Percentiles rank a stretch among this genome's conserved stretches.
Conservation (phyloP, 2,329 filamentous ascomycete species). For the Gnomoniopsis smithogilvyi region DNA sequence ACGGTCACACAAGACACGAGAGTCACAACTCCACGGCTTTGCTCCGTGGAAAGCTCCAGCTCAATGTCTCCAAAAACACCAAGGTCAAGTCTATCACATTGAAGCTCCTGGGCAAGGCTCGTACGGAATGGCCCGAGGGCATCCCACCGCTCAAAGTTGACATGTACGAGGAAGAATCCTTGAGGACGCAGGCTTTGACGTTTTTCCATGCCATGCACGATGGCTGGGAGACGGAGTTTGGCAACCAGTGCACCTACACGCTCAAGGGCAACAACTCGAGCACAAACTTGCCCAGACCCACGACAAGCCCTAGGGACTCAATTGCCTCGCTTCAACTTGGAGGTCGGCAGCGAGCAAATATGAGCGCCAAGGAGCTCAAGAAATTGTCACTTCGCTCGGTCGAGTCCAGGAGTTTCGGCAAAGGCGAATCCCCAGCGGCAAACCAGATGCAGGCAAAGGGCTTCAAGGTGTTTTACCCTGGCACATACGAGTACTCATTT, state of each 20-base stretch:
- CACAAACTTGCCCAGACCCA: conserved; percentile 25
- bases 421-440: conserved; percentile 67
- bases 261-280: conserved; percentile 38
- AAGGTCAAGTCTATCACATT: conserved; percentile 92
- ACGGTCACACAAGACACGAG: conserved; percentile 52
- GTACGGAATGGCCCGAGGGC: conserved; percentile 95
- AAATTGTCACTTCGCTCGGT: conserved; percentile 76
- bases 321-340: conserved; percentile 28
- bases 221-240: conserved; percentile 58
- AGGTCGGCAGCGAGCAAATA: conserved; percentile 26
- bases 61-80: conserved; percentile 81
- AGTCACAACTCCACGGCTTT: conserved; percentile 70
- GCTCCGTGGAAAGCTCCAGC: conserved; percentile 76
- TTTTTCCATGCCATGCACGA: conserved; percentile 82
- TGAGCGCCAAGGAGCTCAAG: conserved; percentile 54
- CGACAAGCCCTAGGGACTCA: conserved; percentile 26
- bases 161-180: conserved; percentile 76
- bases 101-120: conserved; percentile 78
- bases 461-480: conserved; percentile 82
- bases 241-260: conserved; percentile 59
- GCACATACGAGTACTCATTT: conserved; percentile 66
- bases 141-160: conserved; percentile 86
- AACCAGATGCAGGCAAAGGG: conserved; percentile 62
- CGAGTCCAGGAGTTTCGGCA: conserved; percentile 81
- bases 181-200: conserved; percentile 84